Evolutionary conservation across 2,329 filamentous ascomycete species (phyloP).

Genomic region (Claviceps quebecensis): DNA sequence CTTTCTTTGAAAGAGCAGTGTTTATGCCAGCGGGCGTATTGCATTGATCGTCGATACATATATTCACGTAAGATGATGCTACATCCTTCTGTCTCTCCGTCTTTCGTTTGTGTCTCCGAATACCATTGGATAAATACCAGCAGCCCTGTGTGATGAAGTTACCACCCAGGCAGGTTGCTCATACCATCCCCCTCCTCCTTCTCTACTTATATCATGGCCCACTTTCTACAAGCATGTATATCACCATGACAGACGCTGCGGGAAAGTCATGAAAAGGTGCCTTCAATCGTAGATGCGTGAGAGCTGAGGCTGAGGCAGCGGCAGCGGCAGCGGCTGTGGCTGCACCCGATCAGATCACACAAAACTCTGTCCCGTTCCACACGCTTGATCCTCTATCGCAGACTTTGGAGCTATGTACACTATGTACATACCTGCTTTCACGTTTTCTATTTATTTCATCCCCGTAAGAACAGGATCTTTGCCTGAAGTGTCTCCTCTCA

Average conservation of each 20-base stretch:
- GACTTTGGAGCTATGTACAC: too few species aligned
- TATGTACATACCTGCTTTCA: too few species aligned
- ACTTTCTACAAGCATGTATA: background rate
- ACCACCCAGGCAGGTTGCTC: background rate
- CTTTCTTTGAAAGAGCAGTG: background rate
- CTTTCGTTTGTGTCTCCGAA: background rate
- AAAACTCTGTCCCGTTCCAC: too few species aligned
- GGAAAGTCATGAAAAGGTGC: too few species aligned
- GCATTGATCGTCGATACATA: slow-evolving; percentile 1
- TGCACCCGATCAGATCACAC: too few species aligned
- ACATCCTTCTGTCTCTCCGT: background rate
- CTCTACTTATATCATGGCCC: background rate
- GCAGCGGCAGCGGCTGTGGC: too few species aligned
- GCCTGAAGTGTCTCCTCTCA: too few species aligned
- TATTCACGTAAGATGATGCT: background rate
- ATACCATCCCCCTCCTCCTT: background rate
- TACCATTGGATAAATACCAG: background rate
- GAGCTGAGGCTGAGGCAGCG: too few species aligned
- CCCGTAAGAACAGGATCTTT: too few species aligned
- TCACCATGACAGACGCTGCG: background rate
- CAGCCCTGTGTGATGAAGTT: background rate
- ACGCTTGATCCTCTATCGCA: too few species aligned
- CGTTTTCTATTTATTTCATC: too few species aligned
- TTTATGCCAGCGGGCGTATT: background rate
- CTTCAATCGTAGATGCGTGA: too few species aligned